Conservation (phyloP, 257 asterid species). For the Linderniella brevidens region DNA sequence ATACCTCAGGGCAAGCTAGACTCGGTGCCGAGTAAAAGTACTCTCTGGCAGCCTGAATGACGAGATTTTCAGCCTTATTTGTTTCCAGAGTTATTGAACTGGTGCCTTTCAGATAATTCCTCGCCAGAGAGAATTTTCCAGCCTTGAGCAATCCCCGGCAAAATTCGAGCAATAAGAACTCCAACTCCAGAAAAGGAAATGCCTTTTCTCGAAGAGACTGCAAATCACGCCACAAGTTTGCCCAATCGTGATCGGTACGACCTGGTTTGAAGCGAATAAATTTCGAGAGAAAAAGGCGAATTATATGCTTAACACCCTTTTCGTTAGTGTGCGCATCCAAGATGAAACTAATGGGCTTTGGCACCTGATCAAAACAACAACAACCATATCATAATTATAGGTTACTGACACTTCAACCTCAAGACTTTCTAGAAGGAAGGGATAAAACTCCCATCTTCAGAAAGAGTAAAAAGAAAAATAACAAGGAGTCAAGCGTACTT, state of each 20-base stretch:
- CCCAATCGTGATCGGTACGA: conserved; percentile 90
- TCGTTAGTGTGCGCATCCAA: conserved; percentile 49
- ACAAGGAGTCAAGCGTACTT: conserved; percentile 30
- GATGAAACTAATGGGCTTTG: conserved; percentile 77
- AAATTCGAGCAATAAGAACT: conserved; percentile 76
- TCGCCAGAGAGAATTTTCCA: conserved; percentile 82
- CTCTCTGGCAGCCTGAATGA: conserved; percentile 96
- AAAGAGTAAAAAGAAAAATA: too few species aligned
- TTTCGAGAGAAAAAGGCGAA: conserved; percentile 89
- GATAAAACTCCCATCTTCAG: too few species aligned
- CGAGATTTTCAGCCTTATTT: conserved; percentile 90
- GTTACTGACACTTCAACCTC: too few species aligned
- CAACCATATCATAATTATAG: conserved; percentile 7
- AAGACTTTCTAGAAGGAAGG: too few species aligned
- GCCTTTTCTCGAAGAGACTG: conserved; percentile 85
- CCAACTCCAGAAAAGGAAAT: conserved; percentile 80
- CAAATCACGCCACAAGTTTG: conserved; percentile 91
- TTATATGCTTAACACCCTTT: conserved; percentile 77
- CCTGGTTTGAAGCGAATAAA: conserved; percentile 74
- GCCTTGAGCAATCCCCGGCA: conserved; percentile 98
- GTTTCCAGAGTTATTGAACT: conserved; percentile 66
- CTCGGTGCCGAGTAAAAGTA: conserved; percentile 96
- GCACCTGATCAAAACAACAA: conserved; percentile 41
- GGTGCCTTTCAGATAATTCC: conserved; percentile 85
- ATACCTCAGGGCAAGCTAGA: conserved; percentile 83